phyloP scores from a whole-genome alignment of 345 rosid genomes.

The Hibiscus syriacus region DNA sequence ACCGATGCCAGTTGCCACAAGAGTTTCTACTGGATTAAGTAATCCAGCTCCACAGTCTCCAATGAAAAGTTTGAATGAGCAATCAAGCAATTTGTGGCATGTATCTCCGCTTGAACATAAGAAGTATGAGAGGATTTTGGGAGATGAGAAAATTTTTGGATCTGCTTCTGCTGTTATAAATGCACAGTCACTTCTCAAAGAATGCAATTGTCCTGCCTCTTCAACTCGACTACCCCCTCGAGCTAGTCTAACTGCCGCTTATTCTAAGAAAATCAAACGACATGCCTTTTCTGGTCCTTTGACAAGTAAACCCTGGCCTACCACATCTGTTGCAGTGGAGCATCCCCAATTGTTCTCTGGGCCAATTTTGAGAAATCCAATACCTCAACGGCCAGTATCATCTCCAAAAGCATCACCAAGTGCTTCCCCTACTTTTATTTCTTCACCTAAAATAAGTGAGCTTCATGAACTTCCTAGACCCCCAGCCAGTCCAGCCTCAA shows the following conservation, averaged over 20 bases:
- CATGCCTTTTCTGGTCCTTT: constrained; percentile 79
- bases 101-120: constrained; percentile 69
- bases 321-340: constrained; percentile 32
- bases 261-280: constrained; percentile 49
- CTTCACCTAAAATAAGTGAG: constrained; percentile 89
- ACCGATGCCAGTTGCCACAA: constrained; percentile 72
- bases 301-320: constrained; percentile 36
- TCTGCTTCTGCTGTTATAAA: constrained; percentile 25
- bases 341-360: constrained; percentile 60
- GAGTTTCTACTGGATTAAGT: constrained; percentile 32
- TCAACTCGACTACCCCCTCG: constrained; percentile 47
- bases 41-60: constrained; percentile 26
- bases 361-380: constrained; percentile 48
- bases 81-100: constrained; percentile 41
- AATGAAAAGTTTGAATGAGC: constrained; percentile 31
- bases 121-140: constrained; percentile 22
- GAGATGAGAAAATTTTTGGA: constrained; percentile 36
- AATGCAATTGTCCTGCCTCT: constrained; percentile 42
- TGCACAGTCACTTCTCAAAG: constrained; percentile 39
- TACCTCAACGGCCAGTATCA: constrained; percentile 40
- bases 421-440: constrained; percentile 57
- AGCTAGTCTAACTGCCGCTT: constrained; percentile 25
- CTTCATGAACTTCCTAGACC: constrained; percentile 99
- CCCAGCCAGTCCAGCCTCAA: constrained; percentile 35
- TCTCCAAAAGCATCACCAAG: constrained; percentile 51